Evolutionary conservation across 805 yeast species (phyloP).

Genomic region (Saccharomyces eubayanus): DNA sequence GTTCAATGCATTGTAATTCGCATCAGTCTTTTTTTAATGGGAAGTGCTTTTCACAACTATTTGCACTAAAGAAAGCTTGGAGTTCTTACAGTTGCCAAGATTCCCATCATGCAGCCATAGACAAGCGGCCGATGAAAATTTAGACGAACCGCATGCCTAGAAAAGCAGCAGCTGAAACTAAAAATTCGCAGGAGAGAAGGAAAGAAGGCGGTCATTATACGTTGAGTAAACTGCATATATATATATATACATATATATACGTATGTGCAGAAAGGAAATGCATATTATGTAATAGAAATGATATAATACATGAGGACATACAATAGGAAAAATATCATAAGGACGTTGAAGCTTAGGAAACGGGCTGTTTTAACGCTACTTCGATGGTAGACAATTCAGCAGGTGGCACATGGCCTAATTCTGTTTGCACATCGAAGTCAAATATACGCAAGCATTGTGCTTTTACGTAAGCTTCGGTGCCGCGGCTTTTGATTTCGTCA

Average conservation of each 20-base stretch:
- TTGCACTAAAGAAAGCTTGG: neutral
- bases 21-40: neutral
- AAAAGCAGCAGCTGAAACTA: neutral
- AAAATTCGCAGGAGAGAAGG: neutral
- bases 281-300: neutral
- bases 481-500: conserved; percentile 16
- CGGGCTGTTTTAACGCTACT: conserved; percentile 2
- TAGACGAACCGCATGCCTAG: neutral
- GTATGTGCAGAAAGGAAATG: neutral
- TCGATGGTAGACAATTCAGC: conserved; percentile 17
- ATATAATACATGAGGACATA: neutral
- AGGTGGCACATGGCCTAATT: conserved; percentile 17
- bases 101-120: neutral
- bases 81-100: neutral
- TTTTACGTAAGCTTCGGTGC: neutral
- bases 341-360: conserved; percentile 3
- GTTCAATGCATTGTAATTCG: neutral
- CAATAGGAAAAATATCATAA: neutral
- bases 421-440: conserved; percentile 18
- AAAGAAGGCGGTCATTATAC: neutral
- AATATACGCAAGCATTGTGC: conserved; percentile 5
- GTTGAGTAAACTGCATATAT: neutral
- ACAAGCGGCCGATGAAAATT: neutral
- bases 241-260: neutral
- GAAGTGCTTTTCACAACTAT: neutral